Percentiles rank a stretch among this genome's conserved stretches.
Conservation (phyloP, 768 basidiomycete species). For the Boletus reticulatus region DNA sequence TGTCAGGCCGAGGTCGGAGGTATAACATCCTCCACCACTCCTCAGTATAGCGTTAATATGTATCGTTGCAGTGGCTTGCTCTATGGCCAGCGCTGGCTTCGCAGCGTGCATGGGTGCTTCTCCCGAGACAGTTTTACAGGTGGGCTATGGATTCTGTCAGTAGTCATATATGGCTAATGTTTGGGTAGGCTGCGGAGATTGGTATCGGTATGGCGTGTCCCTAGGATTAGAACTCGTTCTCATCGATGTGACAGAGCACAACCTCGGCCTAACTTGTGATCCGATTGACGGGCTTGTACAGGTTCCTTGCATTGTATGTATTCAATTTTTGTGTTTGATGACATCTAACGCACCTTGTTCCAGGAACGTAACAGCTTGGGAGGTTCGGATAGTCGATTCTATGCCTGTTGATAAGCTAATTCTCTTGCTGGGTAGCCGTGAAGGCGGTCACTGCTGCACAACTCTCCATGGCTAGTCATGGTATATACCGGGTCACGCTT, state of each 20-base stretch:
- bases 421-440: conserved; percentile 53
- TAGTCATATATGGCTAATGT: background rate
- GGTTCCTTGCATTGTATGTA: conserved; percentile 86
- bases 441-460: conserved; percentile 95
- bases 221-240: background rate
- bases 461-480: conserved; percentile 89
- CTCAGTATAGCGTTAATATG: background rate
- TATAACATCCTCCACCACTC: conserved; percentile 27
- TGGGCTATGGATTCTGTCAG: conserved; percentile 23
- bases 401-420: conserved; percentile 1
- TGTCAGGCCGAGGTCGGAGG: conserved; percentile 96
- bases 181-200: conserved; percentile 73
- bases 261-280: conserved; percentile 89
- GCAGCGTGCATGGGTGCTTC: conserved; percentile 93
- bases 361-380: conserved; percentile 86
- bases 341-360: background rate
- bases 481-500: conserved; percentile 80
- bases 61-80: conserved; percentile 71
- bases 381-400: conserved; percentile 42
- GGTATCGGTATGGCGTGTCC: conserved; percentile 62
- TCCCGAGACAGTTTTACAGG: conserved; percentile 80
- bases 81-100: conserved; percentile 94
- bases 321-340: background rate
- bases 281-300: conserved; percentile 92
- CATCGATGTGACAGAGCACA: conserved; percentile 56